Evolutionary conservation across 23 red algal species (phyloP).

Genomic region (Gracilaria vermiculophylla): DNA sequence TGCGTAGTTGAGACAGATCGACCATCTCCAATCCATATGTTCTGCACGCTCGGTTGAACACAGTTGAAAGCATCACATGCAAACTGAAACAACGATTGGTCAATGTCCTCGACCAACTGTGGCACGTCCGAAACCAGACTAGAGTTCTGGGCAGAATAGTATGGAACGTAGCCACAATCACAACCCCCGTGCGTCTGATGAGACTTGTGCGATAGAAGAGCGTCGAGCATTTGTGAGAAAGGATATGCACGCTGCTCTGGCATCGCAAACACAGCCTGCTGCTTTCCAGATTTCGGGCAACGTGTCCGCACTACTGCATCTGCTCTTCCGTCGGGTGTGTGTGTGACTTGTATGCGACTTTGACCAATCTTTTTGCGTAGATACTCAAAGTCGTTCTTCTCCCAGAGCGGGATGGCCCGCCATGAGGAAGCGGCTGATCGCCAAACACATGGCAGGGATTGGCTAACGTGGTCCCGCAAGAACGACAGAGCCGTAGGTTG

Average conservation of each 20-base stretch:
- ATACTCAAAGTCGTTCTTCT: slow-evolving; percentile 7
- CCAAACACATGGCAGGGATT: slow-evolving; percentile 63
- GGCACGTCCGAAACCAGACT: slow-evolving; percentile 36
- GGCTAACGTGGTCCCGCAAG: slow-evolving; percentile 45
- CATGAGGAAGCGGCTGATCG: slow-evolving; percentile 25
- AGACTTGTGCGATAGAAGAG: neutral
- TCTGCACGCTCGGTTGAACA: slow-evolving; percentile 28
- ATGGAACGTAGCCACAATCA: slow-evolving; percentile 41
- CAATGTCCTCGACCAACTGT: slow-evolving; percentile 13
- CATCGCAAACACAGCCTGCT: neutral
- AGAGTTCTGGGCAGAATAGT: slow-evolving; percentile 64
- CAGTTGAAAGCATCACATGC: slow-evolving; percentile 43
- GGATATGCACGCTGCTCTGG: neutral
- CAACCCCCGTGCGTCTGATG: neutral
- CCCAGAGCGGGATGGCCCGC: slow-evolving; percentile 13
- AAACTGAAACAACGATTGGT: slow-evolving; percentile 6
- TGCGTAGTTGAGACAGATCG: slow-evolving; percentile 47
- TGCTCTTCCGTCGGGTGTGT: slow-evolving; percentile 53
- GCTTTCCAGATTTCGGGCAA: neutral
- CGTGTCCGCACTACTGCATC: slow-evolving; percentile 32
- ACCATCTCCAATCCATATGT: slow-evolving; percentile 75
- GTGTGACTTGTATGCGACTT: slow-evolving; percentile 10
- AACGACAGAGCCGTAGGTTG: slow-evolving; percentile 16
- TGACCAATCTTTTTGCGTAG: slow-evolving; percentile 24
- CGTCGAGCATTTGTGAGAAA: neutral